Conservation (phyloP, 768 basidiomycete species). For the Mycena metata region DNA sequence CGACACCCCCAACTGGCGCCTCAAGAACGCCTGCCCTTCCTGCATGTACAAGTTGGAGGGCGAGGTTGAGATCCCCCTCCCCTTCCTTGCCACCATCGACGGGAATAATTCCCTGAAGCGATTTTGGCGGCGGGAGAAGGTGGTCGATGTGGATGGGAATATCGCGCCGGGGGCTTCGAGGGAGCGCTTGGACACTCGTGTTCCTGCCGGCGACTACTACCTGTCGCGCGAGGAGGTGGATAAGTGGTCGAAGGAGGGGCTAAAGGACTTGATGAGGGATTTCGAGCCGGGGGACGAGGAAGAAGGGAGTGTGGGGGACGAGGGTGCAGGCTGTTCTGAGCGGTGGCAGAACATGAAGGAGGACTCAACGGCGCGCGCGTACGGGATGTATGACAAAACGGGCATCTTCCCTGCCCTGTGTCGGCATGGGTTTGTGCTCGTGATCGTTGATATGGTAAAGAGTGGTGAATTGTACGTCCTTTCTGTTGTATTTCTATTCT, state of each 20-base stretch:
- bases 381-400: conserved; percentile 31
- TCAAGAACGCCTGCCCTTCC: background rate
- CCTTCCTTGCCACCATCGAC: too few species aligned
- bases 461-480: conserved; percentile 31
- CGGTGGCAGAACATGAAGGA: conserved; percentile 41
- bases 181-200: background rate
- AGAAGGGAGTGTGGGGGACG: too few species aligned
- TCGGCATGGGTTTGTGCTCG: conserved; percentile 40
- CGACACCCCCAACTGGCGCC: background rate
- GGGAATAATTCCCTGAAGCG: background rate
- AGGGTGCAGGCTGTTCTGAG: conserved; percentile 42
- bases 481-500: too few species aligned
- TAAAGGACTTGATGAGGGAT: background rate
- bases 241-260: background rate
- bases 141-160: background rate
- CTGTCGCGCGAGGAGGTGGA: background rate
- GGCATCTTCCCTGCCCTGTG: conserved; percentile 42
- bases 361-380: background rate
- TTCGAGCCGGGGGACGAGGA: conserved; percentile 3
- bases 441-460: conserved; percentile 40
- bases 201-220: too few species aligned
- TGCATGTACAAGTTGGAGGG: conserved; percentile 3
- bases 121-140: background rate
- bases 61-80: background rate
- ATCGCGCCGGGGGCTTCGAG: background rate